These are phyloP conservation scores for Flaveria floridana DNA, from an alignment of 140 eudicot species.

Conservation along the genomic window DNA sequence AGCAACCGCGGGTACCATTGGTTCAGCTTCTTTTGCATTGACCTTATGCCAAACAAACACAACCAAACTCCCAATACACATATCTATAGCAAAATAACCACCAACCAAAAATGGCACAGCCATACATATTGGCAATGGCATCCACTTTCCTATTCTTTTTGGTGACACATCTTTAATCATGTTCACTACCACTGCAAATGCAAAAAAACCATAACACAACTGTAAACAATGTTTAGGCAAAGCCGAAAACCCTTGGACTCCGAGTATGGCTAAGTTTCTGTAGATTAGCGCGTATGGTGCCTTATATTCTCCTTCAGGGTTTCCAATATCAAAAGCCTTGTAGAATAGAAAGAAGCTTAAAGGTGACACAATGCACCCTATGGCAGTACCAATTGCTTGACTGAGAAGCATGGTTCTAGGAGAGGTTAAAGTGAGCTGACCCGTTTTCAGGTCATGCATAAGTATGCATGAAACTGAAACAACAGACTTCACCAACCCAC, in stretches of 20 bases:
- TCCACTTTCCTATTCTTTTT: slow-evolving; percentile 57
- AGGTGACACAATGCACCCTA: slow-evolving; percentile 75
- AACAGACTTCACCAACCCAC: slow-evolving; percentile 75
- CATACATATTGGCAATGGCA: slow-evolving; percentile 87
- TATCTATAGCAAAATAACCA: slow-evolving; percentile 66
- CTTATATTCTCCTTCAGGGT: slow-evolving; percentile 71
- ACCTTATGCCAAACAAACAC: slow-evolving; percentile 65
- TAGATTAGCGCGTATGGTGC: slow-evolving; percentile 82
- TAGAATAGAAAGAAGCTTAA: slow-evolving; percentile 68
- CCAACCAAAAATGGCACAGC: slow-evolving; percentile 88
- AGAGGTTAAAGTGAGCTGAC: slow-evolving; percentile 76
- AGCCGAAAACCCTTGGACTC: slow-evolving; percentile 82
- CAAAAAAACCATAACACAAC: slow-evolving; percentile 65
- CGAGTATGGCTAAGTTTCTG: slow-evolving; percentile 69
- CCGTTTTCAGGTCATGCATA: slow-evolving; percentile 91
- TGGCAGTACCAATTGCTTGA: slow-evolving; percentile 75
- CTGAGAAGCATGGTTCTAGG: slow-evolving; percentile 84
- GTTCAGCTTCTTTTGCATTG: slow-evolving; percentile 52
- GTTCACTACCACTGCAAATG: slow-evolving; percentile 57
- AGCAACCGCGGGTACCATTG: slow-evolving; percentile 82
- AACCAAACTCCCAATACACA: slow-evolving; percentile 71
- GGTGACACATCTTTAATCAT: slow-evolving; percentile 59
- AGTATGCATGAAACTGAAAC: slow-evolving; percentile 68
- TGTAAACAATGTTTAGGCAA: slow-evolving; percentile 72
- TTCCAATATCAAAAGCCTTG: slow-evolving; percentile 79